Evolutionary conservation across 192 early-diverging fungal species (phyloP).

Genomic region (Umbelopsis isabellina): DNA sequence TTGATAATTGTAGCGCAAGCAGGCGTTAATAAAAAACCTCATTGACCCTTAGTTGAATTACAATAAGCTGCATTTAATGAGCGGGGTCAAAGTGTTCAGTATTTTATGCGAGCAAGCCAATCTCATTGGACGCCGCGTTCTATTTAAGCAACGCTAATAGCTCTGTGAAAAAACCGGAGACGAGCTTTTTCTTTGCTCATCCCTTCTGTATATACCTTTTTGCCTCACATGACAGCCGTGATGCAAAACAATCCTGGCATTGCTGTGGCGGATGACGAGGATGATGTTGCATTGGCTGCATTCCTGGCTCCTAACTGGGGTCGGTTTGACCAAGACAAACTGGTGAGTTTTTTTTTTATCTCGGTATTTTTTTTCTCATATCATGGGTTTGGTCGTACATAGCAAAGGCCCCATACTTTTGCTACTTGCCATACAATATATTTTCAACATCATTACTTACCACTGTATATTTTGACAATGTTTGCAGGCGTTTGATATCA

Average conservation of each 20-base stretch:
- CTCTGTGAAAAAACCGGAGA: not conserved
- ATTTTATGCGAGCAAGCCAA: not conserved
- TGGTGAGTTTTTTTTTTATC: conserved; percentile 14
- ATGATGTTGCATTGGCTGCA: conserved; percentile 25
- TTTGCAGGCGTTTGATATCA: conserved; percentile 11
- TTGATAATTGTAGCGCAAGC: not conserved
- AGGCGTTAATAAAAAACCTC: not conserved
- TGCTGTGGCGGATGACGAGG: conserved; percentile 23
- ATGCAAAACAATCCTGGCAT: not conserved
- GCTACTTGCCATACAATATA: not conserved
- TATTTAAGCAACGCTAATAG: conserved; percentile 7
- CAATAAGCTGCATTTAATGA: not conserved
- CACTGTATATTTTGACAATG: not conserved
- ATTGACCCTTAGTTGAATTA: not conserved
- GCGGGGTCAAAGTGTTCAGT: not conserved
- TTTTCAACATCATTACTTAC: not conserved
- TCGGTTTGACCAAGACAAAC: conserved; percentile 20
- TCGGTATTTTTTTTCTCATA: no score
- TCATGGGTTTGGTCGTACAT: no score
- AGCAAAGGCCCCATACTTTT: not conserved
- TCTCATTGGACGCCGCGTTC: conserved; percentile 17
- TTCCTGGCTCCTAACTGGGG: conserved; percentile 22
- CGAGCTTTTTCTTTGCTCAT: not conserved
- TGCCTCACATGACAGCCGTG: conserved; percentile 6
- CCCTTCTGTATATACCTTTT: conserved; percentile 20